Percentiles rank a stretch among this genome's conserved stretches.
Conservation (phyloP, 352 stramenopile species). For the Phytophthora rubi region DNA sequence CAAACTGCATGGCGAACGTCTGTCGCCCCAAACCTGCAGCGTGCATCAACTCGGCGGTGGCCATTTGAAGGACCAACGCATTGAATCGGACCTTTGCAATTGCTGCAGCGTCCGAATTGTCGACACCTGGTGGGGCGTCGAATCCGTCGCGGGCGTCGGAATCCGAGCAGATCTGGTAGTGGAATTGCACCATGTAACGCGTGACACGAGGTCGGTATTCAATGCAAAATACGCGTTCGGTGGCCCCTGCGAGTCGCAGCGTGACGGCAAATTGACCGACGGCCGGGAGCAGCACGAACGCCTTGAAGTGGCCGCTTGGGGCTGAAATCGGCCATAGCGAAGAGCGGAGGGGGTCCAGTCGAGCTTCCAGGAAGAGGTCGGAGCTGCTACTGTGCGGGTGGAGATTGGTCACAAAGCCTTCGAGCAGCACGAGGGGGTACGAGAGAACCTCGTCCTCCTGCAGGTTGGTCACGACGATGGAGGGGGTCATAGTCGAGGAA, state of each 20-base stretch:
- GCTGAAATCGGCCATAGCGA: constrained; percentile 59
- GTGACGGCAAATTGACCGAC: constrained; percentile 51
- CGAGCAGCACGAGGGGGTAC: constrained; percentile 64
- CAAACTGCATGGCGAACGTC: constrained; percentile 68
- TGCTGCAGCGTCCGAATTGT: constrained; percentile 61
- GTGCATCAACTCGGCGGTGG: constrained; percentile 59
- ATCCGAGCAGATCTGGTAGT: constrained; percentile 72
- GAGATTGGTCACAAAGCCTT: constrained; percentile 39
- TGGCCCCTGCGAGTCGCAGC: constrained; percentile 21
- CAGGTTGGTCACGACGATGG: constrained; percentile 84
- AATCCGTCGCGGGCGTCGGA: constrained; percentile 47
- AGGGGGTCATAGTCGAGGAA: not conserved
- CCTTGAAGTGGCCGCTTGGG: constrained; percentile 58
- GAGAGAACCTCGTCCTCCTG: constrained; percentile 75
- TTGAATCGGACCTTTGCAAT: constrained; percentile 62
- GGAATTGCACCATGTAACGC: constrained; percentile 60
- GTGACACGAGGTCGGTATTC: constrained; percentile 43
- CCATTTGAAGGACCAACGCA: constrained; percentile 63
- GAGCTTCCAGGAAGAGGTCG: constrained; percentile 46
- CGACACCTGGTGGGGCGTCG: constrained; percentile 53
- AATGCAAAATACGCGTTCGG: constrained; percentile 39
- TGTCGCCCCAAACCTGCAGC: constrained; percentile 43
- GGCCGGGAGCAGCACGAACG: constrained; percentile 58
- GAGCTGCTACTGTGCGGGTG: constrained; percentile 4
- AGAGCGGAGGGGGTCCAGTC: constrained; percentile 34